These are phyloP conservation scores for Sporisorium iseilematis-ciliati DNA, from an alignment of 1,284 basidiomycete species.

Conservation along the genomic window DNA sequence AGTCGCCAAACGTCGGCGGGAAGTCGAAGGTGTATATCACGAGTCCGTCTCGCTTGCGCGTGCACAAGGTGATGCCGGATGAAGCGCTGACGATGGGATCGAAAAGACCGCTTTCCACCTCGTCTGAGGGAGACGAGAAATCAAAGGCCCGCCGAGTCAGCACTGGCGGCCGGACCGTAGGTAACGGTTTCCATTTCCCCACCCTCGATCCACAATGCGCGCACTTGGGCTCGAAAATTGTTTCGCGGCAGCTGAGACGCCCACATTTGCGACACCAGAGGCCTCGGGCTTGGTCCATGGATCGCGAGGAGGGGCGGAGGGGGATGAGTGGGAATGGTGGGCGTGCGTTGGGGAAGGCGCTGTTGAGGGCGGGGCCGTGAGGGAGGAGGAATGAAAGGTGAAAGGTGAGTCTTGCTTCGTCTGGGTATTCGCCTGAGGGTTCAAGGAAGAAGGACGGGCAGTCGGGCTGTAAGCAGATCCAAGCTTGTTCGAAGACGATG, in stretches of 20 bases:
- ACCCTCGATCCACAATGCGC: slow-evolving; percentile 26
- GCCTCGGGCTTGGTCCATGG: slow-evolving; percentile 35
- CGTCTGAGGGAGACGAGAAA: slow-evolving; percentile 1
- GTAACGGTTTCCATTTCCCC: slow-evolving; percentile 24
- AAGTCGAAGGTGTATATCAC: slow-evolving; percentile 30
- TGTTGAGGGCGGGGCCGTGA: slow-evolving; percentile 12
- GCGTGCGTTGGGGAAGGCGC: slow-evolving; percentile 13
- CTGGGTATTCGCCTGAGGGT: neutral
- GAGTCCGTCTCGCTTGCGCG: slow-evolving; percentile 13
- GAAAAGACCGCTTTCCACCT: neutral
- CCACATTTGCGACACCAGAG: slow-evolving; percentile 45
- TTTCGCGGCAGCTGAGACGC: slow-evolving; percentile 41
- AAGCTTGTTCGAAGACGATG: slow-evolving; percentile 34
- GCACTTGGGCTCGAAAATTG: slow-evolving; percentile 32
- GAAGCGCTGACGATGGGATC: slow-evolving; percentile 28
- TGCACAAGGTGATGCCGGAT: slow-evolving; percentile 16
- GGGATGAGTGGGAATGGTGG: slow-evolving; percentile 37
- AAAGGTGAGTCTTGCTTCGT: slow-evolving; percentile 16
- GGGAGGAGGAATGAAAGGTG: slow-evolving; percentile 13
- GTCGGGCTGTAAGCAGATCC: slow-evolving; percentile 43
- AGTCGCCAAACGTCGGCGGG: slow-evolving; percentile 33
- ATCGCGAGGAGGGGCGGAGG: neutral
- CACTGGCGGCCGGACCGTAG: slow-evolving; percentile 13
- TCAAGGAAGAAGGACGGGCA: slow-evolving; percentile 39
- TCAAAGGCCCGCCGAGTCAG: slow-evolving; percentile 9